phyloP scores from a whole-genome alignment of 2,329 filamentous ascomycete species.

The Ceratocystis colombiana region DNA sequence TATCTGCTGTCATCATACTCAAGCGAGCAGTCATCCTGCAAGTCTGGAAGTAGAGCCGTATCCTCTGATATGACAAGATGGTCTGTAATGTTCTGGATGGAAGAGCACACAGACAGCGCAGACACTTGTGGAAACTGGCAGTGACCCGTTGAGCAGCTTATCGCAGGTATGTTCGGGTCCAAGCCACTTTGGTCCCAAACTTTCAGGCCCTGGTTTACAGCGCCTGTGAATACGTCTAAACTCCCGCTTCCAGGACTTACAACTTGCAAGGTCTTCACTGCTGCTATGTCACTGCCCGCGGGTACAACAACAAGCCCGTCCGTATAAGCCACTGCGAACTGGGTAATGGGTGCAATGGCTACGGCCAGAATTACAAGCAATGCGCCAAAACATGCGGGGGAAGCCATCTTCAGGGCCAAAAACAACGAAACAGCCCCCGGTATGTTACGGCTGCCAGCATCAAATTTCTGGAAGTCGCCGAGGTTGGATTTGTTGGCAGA shows the following conservation, averaged over 20 bases:
- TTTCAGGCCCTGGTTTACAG: slow-evolving; percentile 6
- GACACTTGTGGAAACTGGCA: slow-evolving; percentile 27
- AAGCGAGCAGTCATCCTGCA: slow-evolving; percentile 17
- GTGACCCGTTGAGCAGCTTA: slow-evolving; percentile 26
- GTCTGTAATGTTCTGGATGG: slow-evolving; percentile 28
- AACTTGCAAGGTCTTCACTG: slow-evolving; percentile 11
- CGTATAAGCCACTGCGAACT: slow-evolving; percentile 22
- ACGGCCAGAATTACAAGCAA: slow-evolving; percentile 27
- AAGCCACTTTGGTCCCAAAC: neutral
- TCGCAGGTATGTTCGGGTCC: slow-evolving; percentile 8
- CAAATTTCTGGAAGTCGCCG: slow-evolving; percentile 30
- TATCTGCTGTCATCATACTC: slow-evolving; percentile 2
- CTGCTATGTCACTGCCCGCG: neutral
- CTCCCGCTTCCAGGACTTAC: neutral
- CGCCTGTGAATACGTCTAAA: neutral
- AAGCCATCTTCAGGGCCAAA: slow-evolving; percentile 27
- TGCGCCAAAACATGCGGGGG: slow-evolving; percentile 29
- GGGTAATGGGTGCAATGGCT: slow-evolving; percentile 24
- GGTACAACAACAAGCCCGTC: neutral
- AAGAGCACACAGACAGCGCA: slow-evolving; percentile 29
- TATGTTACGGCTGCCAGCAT: slow-evolving; percentile 29
- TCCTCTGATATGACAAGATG: slow-evolving; percentile 20
- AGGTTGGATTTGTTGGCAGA: slow-evolving; percentile 27
- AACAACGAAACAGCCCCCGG: slow-evolving; percentile 28
- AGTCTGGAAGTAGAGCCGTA: slow-evolving; percentile 26